These are phyloP conservation scores for Ochetophila trinervis DNA, from an alignment of 306 rosid genomes.

Conservation along the genomic window DNA sequence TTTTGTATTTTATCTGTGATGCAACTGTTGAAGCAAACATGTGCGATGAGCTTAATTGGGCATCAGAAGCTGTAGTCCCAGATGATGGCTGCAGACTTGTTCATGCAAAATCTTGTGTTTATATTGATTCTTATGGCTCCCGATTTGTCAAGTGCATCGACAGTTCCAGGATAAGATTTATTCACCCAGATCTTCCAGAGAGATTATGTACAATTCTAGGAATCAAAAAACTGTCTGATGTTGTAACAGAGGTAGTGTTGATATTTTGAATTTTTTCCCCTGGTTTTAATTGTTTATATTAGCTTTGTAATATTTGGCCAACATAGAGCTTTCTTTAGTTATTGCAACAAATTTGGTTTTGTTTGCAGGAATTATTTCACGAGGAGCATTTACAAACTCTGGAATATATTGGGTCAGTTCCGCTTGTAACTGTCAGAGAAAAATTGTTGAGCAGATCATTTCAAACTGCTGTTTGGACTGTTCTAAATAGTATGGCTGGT, in stretches of 20 bases:
- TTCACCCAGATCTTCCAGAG: conserved; percentile 87
- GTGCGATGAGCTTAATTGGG: conserved; percentile 43
- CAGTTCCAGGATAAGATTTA: conserved; percentile 78
- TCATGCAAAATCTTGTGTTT: conserved; percentile 74
- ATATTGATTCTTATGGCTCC: conserved; percentile 85
- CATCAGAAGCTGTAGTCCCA: conserved; percentile 77
- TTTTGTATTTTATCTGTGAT: conserved; percentile 75
- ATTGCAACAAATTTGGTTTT: conserved; percentile 29
- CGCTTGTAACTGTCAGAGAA: conserved; percentile 55
- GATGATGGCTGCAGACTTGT: conserved; percentile 96
- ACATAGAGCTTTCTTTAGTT: not conserved
- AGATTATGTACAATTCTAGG: conserved; percentile 66
- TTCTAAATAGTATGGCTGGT: conserved; percentile 66
- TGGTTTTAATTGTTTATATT: conserved; percentile 8
- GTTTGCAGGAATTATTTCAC: conserved; percentile 70
- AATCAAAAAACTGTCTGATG: conserved; percentile 74
- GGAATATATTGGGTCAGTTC: conserved; percentile 55
- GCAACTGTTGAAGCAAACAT: conserved; percentile 46
- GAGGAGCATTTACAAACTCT: conserved; percentile 52
- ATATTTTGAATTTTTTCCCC: conserved; percentile 22
- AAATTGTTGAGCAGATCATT: conserved; percentile 71
- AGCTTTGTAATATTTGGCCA: not conserved
- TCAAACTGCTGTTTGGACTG: conserved; percentile 77
- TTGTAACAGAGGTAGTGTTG: conserved; percentile 71
- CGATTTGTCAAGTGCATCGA: conserved; percentile 75